Evolutionary conservation across 1,284 basidiomycete species (phyloP).

Genomic region (Psilocybe mexicana): DNA sequence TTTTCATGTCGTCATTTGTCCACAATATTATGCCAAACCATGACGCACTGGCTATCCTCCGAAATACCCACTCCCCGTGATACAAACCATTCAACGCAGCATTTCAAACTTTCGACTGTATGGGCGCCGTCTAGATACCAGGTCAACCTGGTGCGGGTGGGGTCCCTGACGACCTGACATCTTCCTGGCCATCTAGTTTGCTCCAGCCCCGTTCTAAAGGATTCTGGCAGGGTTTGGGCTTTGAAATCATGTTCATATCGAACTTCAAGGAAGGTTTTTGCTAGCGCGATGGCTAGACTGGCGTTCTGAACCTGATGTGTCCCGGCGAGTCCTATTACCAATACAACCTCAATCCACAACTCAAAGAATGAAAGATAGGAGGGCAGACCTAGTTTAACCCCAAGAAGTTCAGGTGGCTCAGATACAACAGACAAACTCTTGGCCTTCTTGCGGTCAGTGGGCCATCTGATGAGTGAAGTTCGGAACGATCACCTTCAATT

Average conservation of each 20-base stretch:
- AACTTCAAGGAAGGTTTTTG: constrained; percentile 67
- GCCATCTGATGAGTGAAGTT: not conserved
- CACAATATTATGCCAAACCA: not conserved
- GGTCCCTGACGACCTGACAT: constrained; percentile 83
- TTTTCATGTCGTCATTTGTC: not conserved
- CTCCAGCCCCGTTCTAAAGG: constrained; percentile 66
- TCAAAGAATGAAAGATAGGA: not conserved
- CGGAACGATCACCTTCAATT: constrained; percentile 52
- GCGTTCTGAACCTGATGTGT: constrained; percentile 91
- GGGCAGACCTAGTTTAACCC: constrained; percentile 64
- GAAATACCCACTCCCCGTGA: constrained; percentile 50
- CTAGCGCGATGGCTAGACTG: constrained; percentile 79
- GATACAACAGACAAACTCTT: constrained; percentile 67
- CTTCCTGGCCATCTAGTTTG: constrained; percentile 93
- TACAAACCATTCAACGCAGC: constrained; percentile 87
- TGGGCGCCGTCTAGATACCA: constrained; percentile 98
- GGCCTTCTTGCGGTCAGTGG: constrained; percentile 38
- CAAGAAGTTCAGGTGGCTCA: constrained; percentile 44
- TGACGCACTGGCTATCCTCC: not conserved
- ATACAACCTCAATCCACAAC: not conserved
- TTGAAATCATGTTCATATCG: constrained; percentile 28
- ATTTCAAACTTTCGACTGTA: constrained; percentile 87
- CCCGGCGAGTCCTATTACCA: constrained; percentile 76
- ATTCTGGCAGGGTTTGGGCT: constrained; percentile 43
- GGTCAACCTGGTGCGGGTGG: constrained; percentile 47